Evolutionary conservation across 1,139 yeast genomes (phyloP), one percentile per base, ranked within the genome.

Genomic region (Pichia inconspicua): DNA sequence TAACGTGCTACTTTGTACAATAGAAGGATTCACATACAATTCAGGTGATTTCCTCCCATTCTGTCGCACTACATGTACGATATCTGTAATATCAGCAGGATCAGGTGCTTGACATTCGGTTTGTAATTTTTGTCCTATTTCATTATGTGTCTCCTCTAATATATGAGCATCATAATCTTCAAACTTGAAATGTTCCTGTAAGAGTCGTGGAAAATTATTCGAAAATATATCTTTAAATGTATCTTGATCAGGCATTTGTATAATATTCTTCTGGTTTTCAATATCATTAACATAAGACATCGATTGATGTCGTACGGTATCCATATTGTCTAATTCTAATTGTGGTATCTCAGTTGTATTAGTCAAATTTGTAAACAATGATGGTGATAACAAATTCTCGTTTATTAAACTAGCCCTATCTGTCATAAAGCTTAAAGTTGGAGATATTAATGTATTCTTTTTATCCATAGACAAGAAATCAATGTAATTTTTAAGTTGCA

Each of bases 11-110:
- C 56, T 57, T 19, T 47, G 37, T 27, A 63, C 44, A 59, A 46
- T 55, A 28, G 55, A 69, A 52, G 60, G 69, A 50, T 51, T 66
- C 48, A 55, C 44, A 46, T 55, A 61, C 1, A 52, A 37, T 22
- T 50, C 47, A 7, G 43, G 46, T 17, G 45, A 34, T 25, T 40
- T 31, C 25, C 17, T 12, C 8, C 9, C 8, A 22, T 19, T 9
- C 7, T 34, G 11, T 15, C 22, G 19, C 10, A 34, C 37, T 15
- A 34, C 3, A 6, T 34, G 11, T 15, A 9, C 10, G 2, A 15
- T 34, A 34, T 34, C 22, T 19, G 27, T 30, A 30, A 10, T n/a
- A 4, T 30, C 12, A 27, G 1, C 6, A 7, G 30, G 6, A 9
- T 27, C 10, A 5, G 9, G 30, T 9, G 6, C 10, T 9, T 27